phyloP scores from a whole-genome alignment of 768 basidiomycete species.

The Naganishia vaughanmartiniae region DNA sequence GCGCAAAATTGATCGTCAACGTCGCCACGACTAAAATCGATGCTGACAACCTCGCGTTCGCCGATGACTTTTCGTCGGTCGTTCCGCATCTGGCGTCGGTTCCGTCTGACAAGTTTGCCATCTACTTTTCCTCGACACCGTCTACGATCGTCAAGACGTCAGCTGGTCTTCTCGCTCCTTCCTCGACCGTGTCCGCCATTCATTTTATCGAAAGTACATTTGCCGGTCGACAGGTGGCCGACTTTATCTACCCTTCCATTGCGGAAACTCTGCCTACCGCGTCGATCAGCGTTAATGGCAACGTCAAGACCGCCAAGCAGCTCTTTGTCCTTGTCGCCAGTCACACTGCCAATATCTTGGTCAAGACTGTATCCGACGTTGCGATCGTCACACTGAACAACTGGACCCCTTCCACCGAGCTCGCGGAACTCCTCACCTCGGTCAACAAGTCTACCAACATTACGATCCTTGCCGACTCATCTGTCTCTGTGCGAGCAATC shows the following conservation, averaged over 20 bases:
- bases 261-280: too few species aligned
- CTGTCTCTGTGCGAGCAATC: constrained; percentile 41
- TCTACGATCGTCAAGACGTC: constrained; percentile 63
- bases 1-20: constrained; percentile 71
- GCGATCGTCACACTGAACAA: constrained; percentile 36
- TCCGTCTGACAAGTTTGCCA: constrained; percentile 62
- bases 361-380: constrained; percentile 18
- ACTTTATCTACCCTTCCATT: constrained; percentile 56
- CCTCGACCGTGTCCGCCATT: constrained; percentile 59
- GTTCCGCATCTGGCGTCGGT: constrained; percentile 61
- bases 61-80: constrained; percentile 72
- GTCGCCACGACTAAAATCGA: constrained; percentile 69
- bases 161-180: not conserved
- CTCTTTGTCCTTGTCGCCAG: constrained; percentile 42
- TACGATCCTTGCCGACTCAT: constrained; percentile 37
- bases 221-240: constrained; percentile 71
- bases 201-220: constrained; percentile 89
- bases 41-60: constrained; percentile 67
- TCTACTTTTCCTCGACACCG: constrained; percentile 79
- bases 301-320: constrained; percentile 36
- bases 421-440: constrained; percentile 3
- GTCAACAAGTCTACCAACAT: constrained; percentile 22
- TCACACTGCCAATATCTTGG: constrained; percentile 36
- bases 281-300: constrained; percentile 66
- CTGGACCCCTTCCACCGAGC: constrained; percentile 36